A percentile compares a stretch with the other conserved stretches of the same genome.
Conservation (phyloP, 352 stramenopile species). For the Pythium rhizo-oryzae region DNA sequence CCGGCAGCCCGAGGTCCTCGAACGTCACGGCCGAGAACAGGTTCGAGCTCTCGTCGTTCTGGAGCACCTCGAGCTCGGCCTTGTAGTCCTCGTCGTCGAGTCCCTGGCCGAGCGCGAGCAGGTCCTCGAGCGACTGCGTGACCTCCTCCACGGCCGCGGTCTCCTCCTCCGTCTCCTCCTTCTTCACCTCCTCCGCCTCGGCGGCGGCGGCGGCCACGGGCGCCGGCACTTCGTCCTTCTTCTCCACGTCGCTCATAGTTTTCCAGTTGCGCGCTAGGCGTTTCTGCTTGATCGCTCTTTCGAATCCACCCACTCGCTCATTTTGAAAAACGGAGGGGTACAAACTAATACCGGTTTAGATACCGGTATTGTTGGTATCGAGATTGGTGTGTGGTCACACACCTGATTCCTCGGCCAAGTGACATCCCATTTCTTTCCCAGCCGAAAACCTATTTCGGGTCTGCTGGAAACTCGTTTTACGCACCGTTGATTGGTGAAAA, state of each 20-base stretch:
- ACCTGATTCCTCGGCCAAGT: conserved; percentile 20
- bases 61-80: conserved; percentile 77
- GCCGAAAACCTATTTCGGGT: conserved; percentile 18
- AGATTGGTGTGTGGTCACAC: neutral
- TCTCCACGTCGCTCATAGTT: conserved; percentile 33
- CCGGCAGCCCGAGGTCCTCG: conserved; percentile 78
- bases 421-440: conserved; percentile 1
- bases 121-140: conserved; percentile 79
- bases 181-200: neutral
- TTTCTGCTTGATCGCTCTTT: no score
- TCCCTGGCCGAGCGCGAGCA: conserved; percentile 80
- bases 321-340: conserved; percentile 16
- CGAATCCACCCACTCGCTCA: conserved; percentile 25
- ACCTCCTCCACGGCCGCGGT: conserved; percentile 64
- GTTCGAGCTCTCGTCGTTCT: conserved; percentile 87
- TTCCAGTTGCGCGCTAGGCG: neutral
- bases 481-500: conserved; percentile 14
- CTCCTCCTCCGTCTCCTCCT: conserved; percentile 15
- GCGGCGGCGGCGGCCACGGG: neutral
- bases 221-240: conserved; percentile 16
- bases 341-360: conserved; percentile 10
- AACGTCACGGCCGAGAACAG: conserved; percentile 86
- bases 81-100: conserved; percentile 90
- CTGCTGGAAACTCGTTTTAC: neutral
- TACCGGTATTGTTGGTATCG: no score